Base-by-base conservation (phyloP, 2,329 filamentous ascomycete species). In the Rhynchosporium graminicola region DNA sequence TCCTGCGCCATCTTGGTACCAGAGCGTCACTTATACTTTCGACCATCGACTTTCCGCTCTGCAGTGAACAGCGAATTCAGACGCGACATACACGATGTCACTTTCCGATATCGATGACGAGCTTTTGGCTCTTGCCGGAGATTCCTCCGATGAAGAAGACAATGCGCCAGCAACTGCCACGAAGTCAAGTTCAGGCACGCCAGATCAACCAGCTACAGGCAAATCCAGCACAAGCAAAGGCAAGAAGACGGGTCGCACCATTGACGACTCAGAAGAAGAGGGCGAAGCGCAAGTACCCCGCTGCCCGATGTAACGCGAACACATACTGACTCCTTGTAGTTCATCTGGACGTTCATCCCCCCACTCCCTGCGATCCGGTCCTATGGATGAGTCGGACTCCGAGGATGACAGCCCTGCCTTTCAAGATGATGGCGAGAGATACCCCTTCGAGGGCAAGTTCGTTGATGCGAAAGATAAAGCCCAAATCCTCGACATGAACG, bases 351-450 rank as follows among this genome's bases (percentile, higher is more conserved):
- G 86, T 9, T 82, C 80, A n/a, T 89, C 89, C 20, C 88, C 86
- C 57, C 83, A 86, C 73, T 96, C 92, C 5, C 84, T 90, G 58
- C 84, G 88, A 71, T 96, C 92, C 10, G 92, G 88, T 28, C 89
- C 91, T 28, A 96, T 97, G 92, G 92, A 94, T 64, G 91, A 95
- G 75, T 95, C 90, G 51, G 89, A 92, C 67, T 91, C 90, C n/a
- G 89, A 91, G 67, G 85, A 83, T 29, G 87, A 90, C 68, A 77
- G 82, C 60, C 78, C 83, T 57, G 76, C 75, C 31, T 69, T 74
- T 63, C 71, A 82, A 54, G 82, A 85, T 56, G 82, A 87, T 61
- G 82, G 84, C 59, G 83, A 88, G 72, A 80, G 89, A 61, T 95
- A 96, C 73, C 92, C 94, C 0, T 84, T 97, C 66, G 95, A 99